Base-by-base conservation (phyloP, 345 rosid species). In the Sonneratia caseolaris region DNA sequence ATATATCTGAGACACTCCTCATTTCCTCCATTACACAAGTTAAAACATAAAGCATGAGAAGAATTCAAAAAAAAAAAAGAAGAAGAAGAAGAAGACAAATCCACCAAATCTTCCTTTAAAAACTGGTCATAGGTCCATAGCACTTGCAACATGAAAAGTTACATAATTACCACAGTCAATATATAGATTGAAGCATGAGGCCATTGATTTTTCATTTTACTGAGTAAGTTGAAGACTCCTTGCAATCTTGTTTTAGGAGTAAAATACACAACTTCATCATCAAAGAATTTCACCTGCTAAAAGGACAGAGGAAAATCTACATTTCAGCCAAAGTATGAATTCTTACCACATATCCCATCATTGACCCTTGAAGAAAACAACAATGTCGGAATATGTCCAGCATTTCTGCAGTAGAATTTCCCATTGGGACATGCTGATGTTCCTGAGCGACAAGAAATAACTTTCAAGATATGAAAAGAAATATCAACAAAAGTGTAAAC, bases 371-470 rank as follows among this genome's bases (percentile, higher is more conserved):
- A 92, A 72, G 99, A 91, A 79, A 86, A 96, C 47, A 96, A 48
- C 57, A 80, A 3, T 36, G 78, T 24, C 1, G 99, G 90, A 74
- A 76, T 53, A 69, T 92, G 99, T 21, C 96, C 95, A 16, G 85
- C 85, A 77, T 96, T 96, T 47, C 71, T 80, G 77, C 99, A 96
- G 77, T 88, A 96, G 85, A 96, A 96, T 75, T 85, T 86, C 14
- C 89, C 96, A 74, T 71, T 80, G 0, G 98, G 98, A 78, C 99
- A 96, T 7, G 99, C 99, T 3, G 99, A 89, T 66, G 99, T 96
- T 53, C 99, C 99, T 92, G 74, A 37, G 77, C 49, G 7, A 61
- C 48, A 10, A 71, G 51, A 71, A 22, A 40, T 67, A 68, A 48
- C 36, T 45, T 42, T 48, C 53, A 42, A 40, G 32, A 3, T 68